Evolutionary conservation across 139 green algal genomes (phyloP).

Genomic region (Desmodesmus armatus): DNA sequence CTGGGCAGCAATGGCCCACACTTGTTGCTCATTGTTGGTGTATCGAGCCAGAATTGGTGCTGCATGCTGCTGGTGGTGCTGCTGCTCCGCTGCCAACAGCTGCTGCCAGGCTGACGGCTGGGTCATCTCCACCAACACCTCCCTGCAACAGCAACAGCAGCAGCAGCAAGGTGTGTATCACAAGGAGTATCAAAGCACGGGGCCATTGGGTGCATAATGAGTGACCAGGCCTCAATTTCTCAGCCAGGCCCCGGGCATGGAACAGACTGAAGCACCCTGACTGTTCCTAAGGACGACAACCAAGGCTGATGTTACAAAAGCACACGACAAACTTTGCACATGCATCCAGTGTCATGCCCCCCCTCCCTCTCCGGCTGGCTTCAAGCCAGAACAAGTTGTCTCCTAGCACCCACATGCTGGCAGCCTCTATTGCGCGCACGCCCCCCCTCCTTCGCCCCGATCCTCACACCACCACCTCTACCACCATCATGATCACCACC

Average conservation of each 20-base stretch:
- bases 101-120: background rate
- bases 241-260: background rate
- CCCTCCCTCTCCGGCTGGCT: too few species aligned
- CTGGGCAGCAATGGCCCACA: background rate
- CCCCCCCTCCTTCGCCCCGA: too few species aligned
- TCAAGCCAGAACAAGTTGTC: too few species aligned
- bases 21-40: background rate
- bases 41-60: constrained; percentile 21
- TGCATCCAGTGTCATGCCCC: background rate
- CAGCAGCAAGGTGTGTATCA: background rate
- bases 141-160: background rate
- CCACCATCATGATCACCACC: too few species aligned
- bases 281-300: background rate
- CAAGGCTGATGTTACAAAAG: background rate
- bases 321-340: background rate
- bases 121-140: background rate
- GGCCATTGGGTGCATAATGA: background rate
- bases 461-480: too few species aligned
- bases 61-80: constrained; percentile 8
- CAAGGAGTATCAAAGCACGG: too few species aligned
- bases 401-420: too few species aligned
- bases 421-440: too few species aligned
- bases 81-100: background rate
- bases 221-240: background rate
- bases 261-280: background rate